phyloP scores from a whole-genome alignment of 495 filamentous ascomycete genomes.

The Podospora appendiculata region DNA sequence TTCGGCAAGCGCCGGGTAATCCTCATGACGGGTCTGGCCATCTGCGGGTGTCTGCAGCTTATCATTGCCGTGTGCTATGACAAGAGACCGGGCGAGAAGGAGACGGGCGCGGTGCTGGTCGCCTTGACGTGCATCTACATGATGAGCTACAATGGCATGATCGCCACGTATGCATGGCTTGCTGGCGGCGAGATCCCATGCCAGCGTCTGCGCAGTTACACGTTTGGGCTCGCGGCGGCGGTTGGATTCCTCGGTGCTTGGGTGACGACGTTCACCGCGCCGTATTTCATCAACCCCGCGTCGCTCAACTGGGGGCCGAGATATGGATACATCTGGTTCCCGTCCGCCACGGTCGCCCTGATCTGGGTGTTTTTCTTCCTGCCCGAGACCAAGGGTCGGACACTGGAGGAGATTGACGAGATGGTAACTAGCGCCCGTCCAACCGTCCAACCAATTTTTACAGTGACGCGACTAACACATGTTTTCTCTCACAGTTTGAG shows the following conservation, averaged over 20 bases:
- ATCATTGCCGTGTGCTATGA: constrained; percentile 49
- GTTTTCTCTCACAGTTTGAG: constrained; percentile 25
- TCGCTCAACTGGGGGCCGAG: constrained; percentile 50
- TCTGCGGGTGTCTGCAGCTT: constrained; percentile 49
- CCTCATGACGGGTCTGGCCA: constrained; percentile 39
- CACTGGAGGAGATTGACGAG: constrained; percentile 49
- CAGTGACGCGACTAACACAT: not conserved
- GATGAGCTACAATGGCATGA: constrained; percentile 46
- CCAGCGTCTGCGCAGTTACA: constrained; percentile 47
- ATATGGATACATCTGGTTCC: constrained; percentile 50
- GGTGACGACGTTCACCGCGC: constrained; percentile 51
- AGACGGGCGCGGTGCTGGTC: constrained; percentile 47
- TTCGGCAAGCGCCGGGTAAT: constrained; percentile 48
- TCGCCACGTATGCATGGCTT: constrained; percentile 54
- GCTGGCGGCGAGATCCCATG: constrained; percentile 52
- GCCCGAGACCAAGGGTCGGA: constrained; percentile 50
- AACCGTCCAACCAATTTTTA: no score
- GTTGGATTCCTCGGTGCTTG: constrained; percentile 48
- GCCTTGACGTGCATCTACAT: constrained; percentile 50
- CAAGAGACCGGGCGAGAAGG: constrained; percentile 31
- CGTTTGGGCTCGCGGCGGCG: constrained; percentile 48
- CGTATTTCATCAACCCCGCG: constrained; percentile 56
- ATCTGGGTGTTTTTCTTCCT: constrained; percentile 45
- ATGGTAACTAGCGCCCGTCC: constrained; percentile 41
- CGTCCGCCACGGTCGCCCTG: constrained; percentile 22